Conservation (phyloP, 805 yeast species). For the Ogataea pini region DNA sequence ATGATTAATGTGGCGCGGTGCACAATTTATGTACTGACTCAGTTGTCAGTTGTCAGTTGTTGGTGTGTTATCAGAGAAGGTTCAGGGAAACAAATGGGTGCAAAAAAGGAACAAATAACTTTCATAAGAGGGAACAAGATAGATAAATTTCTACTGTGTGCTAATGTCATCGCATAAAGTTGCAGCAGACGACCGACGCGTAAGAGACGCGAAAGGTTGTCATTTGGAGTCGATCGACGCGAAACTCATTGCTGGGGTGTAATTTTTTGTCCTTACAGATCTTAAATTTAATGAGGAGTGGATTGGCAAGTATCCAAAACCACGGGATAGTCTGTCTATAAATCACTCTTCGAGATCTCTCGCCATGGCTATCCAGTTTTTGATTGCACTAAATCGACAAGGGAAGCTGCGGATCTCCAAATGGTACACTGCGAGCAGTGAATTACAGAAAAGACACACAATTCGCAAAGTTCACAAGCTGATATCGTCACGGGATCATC, state of each 20-base stretch:
- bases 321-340: background rate
- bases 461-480: slow-evolving; percentile 73
- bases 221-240: slow-evolving; percentile 2
- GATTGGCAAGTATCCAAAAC: too few relatives aligned
- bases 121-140: background rate
- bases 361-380: slow-evolving; percentile 74
- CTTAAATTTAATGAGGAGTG: background rate
- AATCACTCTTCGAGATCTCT: too few relatives aligned
- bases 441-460: slow-evolving; percentile 46
- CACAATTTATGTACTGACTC: too few relatives aligned
- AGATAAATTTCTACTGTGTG: background rate
- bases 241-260: background rate
- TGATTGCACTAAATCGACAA: slow-evolving; percentile 84
- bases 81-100: background rate
- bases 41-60: too few relatives aligned
- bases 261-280: background rate
- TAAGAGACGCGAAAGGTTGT: background rate
- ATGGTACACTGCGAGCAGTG: slow-evolving; percentile 54
- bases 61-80: background rate
- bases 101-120: background rate
- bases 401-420: slow-evolving; percentile 88
- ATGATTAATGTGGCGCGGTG: too few relatives aligned
- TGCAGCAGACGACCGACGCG: background rate
- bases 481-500: slow-evolving; percentile 80
- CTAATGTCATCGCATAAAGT: background rate